A percentile compares a stretch with the other conserved stretches of the same genome.
phyloP scores from a whole-genome alignment of 2,329 filamentous ascomycete species.

The Penicillium sp. region DNA sequence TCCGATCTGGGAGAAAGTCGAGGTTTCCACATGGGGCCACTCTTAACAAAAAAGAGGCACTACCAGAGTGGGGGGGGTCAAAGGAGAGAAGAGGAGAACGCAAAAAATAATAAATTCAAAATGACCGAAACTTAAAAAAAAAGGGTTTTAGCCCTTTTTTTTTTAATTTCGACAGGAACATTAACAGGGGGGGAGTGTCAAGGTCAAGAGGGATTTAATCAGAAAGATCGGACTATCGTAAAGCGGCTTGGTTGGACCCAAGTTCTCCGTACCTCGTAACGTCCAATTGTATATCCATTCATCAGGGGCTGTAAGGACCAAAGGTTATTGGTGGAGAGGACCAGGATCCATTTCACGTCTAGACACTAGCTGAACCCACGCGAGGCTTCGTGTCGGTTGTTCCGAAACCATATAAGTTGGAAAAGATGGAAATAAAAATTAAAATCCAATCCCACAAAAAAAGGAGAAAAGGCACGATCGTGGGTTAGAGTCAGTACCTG shows the following conservation, averaged over 20 bases:
- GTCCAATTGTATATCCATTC: not conserved
- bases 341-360: not conserved
- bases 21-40: slow-evolving; percentile 42
- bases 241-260: slow-evolving; percentile 8
- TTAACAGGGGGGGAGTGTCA: not conserved
- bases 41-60: not conserved
- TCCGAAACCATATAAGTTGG: not conserved
- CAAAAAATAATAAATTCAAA: slow-evolving; percentile 7
- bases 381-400: not conserved
- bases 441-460: not conserved
- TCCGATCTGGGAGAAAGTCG: slow-evolving; percentile 42
- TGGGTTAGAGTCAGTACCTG: not conserved
- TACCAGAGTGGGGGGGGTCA: slow-evolving; percentile 14
- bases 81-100: slow-evolving; percentile 2
- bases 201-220: not conserved
- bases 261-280: slow-evolving; percentile 1
- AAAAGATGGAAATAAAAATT: not conserved
- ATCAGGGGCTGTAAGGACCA: not conserved
- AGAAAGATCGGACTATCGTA: slow-evolving; percentile 14
- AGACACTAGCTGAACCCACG: not conserved
- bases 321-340: not conserved
- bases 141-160: not conserved
- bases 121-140: slow-evolving; percentile 1
- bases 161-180: not conserved
- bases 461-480: slow-evolving; percentile 11